phyloP scores from a whole-genome alignment of 257 asterid species.

The Primulina tabacum region DNA sequence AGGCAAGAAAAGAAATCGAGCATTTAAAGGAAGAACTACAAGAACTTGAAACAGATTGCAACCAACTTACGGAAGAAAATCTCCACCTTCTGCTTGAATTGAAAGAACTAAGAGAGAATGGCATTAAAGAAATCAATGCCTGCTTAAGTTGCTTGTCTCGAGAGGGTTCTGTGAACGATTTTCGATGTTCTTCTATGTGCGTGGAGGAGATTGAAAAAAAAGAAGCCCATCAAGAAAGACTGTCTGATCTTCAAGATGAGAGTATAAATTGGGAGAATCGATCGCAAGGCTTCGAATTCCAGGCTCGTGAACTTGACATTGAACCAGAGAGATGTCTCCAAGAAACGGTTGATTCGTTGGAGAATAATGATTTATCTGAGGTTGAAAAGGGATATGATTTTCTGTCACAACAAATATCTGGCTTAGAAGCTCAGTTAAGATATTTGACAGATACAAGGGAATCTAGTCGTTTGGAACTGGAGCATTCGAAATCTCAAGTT shows the following conservation, averaged over 20 bases:
- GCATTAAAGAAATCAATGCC: not conserved
- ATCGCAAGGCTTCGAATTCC: not conserved
- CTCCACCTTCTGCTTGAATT: conserved; percentile 26
- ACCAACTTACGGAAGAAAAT: conserved; percentile 32
- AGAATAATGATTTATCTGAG: conserved; percentile 23
- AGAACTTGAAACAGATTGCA: conserved; percentile 35
- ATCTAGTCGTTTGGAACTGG: conserved; percentile 33
- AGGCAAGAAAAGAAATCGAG: conserved; percentile 22
- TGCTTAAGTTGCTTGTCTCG: conserved; percentile 2
- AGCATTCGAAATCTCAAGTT: conserved; percentile 31
- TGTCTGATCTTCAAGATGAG: not conserved
- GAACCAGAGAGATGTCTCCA: conserved; percentile 8
- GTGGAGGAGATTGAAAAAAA: too few species aligned
- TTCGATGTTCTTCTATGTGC: not conserved
- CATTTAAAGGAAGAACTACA: conserved; percentile 28
- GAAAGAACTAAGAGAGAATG: conserved; percentile 20
- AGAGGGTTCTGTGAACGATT: conserved; percentile 16
- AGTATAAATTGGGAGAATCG: conserved; percentile 15
- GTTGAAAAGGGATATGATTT: conserved; percentile 6
- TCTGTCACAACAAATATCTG: conserved; percentile 25
- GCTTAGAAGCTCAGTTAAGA: conserved; percentile 54
- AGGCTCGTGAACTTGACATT: conserved; percentile 1
- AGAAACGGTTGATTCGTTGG: not conserved
- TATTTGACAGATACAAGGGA: conserved; percentile 37
- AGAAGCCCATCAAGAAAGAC: too few species aligned